Percentiles rank a stretch among this genome's conserved stretches.
Conservation (phyloP, 148 eudicot species). For the Chenopodium quinoa region DNA sequence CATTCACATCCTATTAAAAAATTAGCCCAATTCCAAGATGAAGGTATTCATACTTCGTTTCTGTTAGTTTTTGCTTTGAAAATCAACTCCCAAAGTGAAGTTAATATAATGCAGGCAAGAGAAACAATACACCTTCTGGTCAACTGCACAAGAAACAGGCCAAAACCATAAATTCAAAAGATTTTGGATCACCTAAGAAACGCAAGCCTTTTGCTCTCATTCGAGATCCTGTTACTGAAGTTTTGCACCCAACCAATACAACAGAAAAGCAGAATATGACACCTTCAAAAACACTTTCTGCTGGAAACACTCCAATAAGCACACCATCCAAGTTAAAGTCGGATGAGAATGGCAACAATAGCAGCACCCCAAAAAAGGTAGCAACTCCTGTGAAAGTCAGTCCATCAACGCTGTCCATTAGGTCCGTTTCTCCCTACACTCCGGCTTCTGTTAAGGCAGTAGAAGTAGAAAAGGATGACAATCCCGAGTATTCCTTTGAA, state of each 20-base stretch:
- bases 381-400: constrained; percentile 43
- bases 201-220: constrained; percentile 61
- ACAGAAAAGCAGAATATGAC: constrained; percentile 30
- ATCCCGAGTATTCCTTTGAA: constrained; percentile 67
- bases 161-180: constrained; percentile 26
- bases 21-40: constrained; percentile 25
- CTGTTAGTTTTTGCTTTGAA: background rate
- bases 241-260: constrained; percentile 32
- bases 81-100: background rate
- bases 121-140: constrained; percentile 20
- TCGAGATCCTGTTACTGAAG: constrained; percentile 30
- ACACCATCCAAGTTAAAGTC: constrained; percentile 40
- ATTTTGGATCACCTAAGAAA: constrained; percentile 14
- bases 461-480: constrained; percentile 22
- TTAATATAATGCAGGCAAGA: constrained; percentile 46
- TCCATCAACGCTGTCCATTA: constrained; percentile 46
- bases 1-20: constrained; percentile 37
- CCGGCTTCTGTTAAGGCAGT: constrained; percentile 15
- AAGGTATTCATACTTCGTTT: constrained; percentile 27
- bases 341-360: constrained; percentile 21
- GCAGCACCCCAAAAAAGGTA: constrained; percentile 35
- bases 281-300: constrained; percentile 22
- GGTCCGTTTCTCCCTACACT: constrained; percentile 47
- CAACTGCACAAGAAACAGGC: constrained; percentile 33
- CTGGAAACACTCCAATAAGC: constrained; percentile 35